Evolutionary conservation across 805 yeast genomes (phyloP), one percentile per base, ranked within the genome.

Genomic region (Kodamaea lidongshanica): DNA sequence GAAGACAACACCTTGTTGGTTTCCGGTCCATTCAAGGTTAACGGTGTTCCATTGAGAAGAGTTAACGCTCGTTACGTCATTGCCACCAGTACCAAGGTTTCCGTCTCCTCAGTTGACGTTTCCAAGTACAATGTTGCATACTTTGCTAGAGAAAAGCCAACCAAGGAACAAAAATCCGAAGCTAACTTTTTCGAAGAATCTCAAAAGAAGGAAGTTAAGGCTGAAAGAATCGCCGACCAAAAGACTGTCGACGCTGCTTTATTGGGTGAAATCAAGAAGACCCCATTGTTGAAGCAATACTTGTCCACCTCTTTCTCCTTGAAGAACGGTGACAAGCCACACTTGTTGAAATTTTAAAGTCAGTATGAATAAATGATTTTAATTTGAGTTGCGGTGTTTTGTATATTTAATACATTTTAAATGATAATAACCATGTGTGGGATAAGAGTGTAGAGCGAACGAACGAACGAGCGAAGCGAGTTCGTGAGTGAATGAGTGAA

Each of bases 1-100:
- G 95, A 87, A 73, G 97, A 92, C 79, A 85, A 86, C 86, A 89
- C 96, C 47, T 74, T 89, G 58, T 82, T 89, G 62, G 95, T 89
- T 45, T 72, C 96, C 42, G 98, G 98, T 66, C 98, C 98, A 58
- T 92, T 89, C 95, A 89, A 92, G 79, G 85, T 89, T 59, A 89
- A 89, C 74, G 98, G 98, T 76, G 98, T 89, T 52, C 97, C 98
- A 67, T 77, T 89, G 68, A 87, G 97, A 82, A 85, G 96, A 78
- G 97, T 89, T 54, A 92, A 89, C 69, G 80, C 96, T 55, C 85
- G 95, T 70, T 92, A 89, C 73, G 98, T 92, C 54, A 89, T 89
- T 72, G 97, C 96, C 58, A 89, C 98, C 61, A 86, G 96, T 52
- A 92, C 98, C 70, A 70, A 75, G 66, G 83, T 92, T 57, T 68